Percentiles rank a stretch among this genome's conserved stretches.
These are phyloP conservation scores for Cucurbita moschata DNA, from an alignment of 306 rosid genomes.

Conservation along the genomic window DNA sequence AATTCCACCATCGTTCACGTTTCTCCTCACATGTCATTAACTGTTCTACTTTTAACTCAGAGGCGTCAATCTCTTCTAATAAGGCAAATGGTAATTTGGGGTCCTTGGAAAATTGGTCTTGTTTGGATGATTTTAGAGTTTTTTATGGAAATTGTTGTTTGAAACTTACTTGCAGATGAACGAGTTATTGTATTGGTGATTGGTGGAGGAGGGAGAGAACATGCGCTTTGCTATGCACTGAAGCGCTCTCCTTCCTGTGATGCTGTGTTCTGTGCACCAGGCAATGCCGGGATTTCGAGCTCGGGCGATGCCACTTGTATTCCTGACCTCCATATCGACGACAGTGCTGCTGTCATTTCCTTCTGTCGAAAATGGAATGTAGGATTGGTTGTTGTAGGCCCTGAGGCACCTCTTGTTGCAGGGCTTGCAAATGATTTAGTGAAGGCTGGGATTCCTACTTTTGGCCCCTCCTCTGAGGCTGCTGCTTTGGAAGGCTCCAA, in stretches of 20 bases:
- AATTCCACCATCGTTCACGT: background rate
- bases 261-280: slow-evolving; percentile 73
- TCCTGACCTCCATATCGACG: slow-evolving; percentile 43
- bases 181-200: slow-evolving; percentile 54
- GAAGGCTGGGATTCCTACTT: slow-evolving; percentile 64
- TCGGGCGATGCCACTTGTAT: slow-evolving; percentile 76
- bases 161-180: slow-evolving; percentile 19
- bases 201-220: slow-evolving; percentile 97
- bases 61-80: background rate
- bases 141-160: background rate
- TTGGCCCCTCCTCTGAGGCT: slow-evolving; percentile 96
- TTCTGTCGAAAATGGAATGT: slow-evolving; percentile 63
- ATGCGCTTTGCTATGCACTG: slow-evolving; percentile 91
- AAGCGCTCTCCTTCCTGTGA: slow-evolving; percentile 68
- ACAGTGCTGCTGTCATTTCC: slow-evolving; percentile 45
- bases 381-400: slow-evolving; percentile 86
- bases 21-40: background rate
- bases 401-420: slow-evolving; percentile 84
- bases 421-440: slow-evolving; percentile 63
- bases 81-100: background rate
- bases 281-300: slow-evolving; percentile 80
- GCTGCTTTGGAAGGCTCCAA: slow-evolving; percentile 98
- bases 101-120: background rate
- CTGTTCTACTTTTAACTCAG: background rate
- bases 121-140: background rate